Conservation (phyloP, 179 eudicot genomes). For the Corrigiola litoralis region DNA sequence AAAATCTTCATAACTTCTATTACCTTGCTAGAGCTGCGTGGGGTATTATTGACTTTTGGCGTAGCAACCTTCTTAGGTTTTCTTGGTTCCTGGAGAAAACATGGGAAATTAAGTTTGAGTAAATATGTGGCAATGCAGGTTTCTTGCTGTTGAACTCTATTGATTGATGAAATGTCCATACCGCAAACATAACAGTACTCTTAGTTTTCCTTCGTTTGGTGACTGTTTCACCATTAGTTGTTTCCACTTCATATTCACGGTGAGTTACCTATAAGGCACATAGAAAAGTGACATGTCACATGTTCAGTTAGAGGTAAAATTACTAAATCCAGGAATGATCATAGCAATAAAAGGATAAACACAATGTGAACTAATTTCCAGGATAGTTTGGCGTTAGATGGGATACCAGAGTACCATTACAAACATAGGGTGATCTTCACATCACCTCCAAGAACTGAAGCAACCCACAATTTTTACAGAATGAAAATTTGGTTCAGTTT, state of each 20-base stretch:
- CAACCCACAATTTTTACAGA: neutral
- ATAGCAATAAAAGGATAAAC: neutral
- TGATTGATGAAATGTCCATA: slow-evolving; percentile 21
- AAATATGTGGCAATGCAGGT: neutral
- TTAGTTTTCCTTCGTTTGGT: slow-evolving; percentile 84
- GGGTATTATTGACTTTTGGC: slow-evolving; percentile 58
- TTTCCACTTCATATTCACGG: slow-evolving; percentile 93
- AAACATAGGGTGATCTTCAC: neutral
- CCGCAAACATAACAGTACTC: slow-evolving; percentile 93
- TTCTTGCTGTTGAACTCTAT: neutral
- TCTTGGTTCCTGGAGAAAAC: slow-evolving; percentile 60
- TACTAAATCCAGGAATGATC: neutral
- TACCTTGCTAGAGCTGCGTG: slow-evolving; percentile 59
- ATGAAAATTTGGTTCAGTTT: neutral
- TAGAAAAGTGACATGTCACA: neutral
- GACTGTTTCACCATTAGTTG: slow-evolving; percentile 60
- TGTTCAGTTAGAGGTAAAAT: neutral
- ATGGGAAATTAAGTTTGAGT: slow-evolving; percentile 5
- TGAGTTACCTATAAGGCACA: slow-evolving; percentile 64
- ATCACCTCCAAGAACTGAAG: no score
- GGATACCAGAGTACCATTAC: neutral
- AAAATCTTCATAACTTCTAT: neutral
- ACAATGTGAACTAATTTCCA: neutral
- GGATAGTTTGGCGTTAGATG: neutral
- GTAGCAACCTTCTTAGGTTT: slow-evolving; percentile 60